Base-by-base conservation (phyloP, 148 eudicot genomes). In the Heliamphora exappendiculata region DNA sequence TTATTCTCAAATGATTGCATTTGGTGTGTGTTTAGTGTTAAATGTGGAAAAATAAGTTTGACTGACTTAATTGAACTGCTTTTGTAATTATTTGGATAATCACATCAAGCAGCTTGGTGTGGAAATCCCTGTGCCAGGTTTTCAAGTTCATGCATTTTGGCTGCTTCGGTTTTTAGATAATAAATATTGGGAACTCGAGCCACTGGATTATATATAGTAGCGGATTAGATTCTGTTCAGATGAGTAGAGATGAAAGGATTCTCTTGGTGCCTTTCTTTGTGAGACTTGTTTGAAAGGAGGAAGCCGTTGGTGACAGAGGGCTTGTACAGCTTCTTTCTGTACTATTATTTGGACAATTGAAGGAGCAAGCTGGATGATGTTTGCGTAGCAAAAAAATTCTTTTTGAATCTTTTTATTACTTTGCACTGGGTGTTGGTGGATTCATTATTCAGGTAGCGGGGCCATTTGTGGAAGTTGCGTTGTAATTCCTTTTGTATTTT, bases 331-430 rank as follows among this genome's bases (percentile, higher is more conserved):
- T 72, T n/a, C 62, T 72, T 53, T 53, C 4, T 19, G 20, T 51
- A 31, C 65, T 47, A 20, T 31, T 47, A 20, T 31, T 33, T 37
- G 63, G 16, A 24, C 31, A 42, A 6, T 33, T 4, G 22, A 34
- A 70, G 45, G 75, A 72, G 75, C 45, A 51, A 69, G 31, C 41
- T 24, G 36, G 54, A 20, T n/a, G 55, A 24, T 44, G 8, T 67
- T 57, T 11, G 39, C 0, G 11, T 44, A 11, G 6, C 6, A 24
- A 17, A 9, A 69, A 44, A 12, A 67, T 28, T 14, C 22, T 69
- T 69, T 31, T 55, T 0, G 10, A 24, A 67, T 14, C 28, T 26
- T 69, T 1, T 4, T 44, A 9, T 45, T 44, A 45, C 24, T 41
- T 57, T 57, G 11, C 12, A 22, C 2, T 22, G n/a, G n/a, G n/a